Evolutionary conservation across 1,284 basidiomycete species (phyloP), one percentile per base, ranked within the genome.

Genomic region (Hemileia vastatrix): DNA sequence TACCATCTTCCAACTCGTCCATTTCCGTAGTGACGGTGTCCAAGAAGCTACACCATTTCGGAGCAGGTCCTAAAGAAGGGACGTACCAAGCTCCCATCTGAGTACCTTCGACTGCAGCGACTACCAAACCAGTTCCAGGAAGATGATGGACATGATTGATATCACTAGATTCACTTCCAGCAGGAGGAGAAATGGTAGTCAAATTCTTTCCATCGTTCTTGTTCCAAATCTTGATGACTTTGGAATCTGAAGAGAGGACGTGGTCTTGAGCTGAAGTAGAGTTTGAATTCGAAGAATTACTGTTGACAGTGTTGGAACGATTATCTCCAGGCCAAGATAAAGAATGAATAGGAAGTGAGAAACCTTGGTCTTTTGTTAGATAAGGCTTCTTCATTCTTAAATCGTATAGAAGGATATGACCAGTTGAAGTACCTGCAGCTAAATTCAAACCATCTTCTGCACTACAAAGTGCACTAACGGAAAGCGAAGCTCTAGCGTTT

Each of bases 11-110:
- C 72, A 90, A 87, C 71, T 93, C 92, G n/a, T n/a, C n/a, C 84
- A 95, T 86, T 76, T 95, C 92, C 75, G 98, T 95, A 0, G 95
- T 98, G 72, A 98, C 86, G 70, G 89, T 91, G 78, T 98, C 94
- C 64, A 98, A 83, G 85, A 97, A 98, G 72, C 85, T 87, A 53
- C 90, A 91, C 94, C 94, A 98, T 68, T 84, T 83, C 0, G 95
- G 94, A 11, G 94, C 95, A 2, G 93, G 92, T 0, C 94, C 94
- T 4, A 98, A 83, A 69, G 94, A 89, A n/a, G 94, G 94, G 48
- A 98, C 86, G 75, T 93, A 98, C 77, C 88, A 94, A 3, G 86
- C 84, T 23, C 83, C 86, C 85, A 95, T 87, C 67, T 88, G 86
- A 54, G 92, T 88, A 18, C 89, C 88, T 74, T 96, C 92, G 74